These are phyloP conservation scores for Rhynchosporium secalis DNA, from an alignment of 2,329 filamentous ascomycete species.

Conservation along the genomic window DNA sequence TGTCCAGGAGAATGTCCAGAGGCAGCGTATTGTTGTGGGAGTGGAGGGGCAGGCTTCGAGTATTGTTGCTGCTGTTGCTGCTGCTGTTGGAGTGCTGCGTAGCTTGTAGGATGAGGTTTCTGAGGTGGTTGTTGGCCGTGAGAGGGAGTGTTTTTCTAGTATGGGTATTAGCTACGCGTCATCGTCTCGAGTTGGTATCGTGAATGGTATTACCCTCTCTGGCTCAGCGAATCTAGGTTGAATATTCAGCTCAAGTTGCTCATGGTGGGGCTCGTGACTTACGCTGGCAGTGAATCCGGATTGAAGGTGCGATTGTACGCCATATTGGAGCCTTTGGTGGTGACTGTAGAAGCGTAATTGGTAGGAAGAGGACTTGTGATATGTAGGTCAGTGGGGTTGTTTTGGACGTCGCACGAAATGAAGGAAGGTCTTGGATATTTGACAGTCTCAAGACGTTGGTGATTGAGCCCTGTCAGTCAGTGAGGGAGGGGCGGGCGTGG, in stretches of 20 bases:
- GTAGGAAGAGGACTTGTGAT: conserved; percentile 10
- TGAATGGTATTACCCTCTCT: conserved; percentile 42
- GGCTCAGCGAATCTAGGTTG: conserved; percentile 52
- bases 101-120: conserved; percentile 33
- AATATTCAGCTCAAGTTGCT: conserved; percentile 13
- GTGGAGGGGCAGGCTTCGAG: conserved; percentile 37
- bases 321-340: conserved; percentile 55
- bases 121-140: conserved; percentile 40
- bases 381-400: conserved; percentile 4
- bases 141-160: conserved; percentile 28
- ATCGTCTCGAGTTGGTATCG: conserved; percentile 1
- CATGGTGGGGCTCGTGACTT: conserved; percentile 43
- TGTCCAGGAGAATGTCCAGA: conserved; percentile 17
- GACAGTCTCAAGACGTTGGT: conserved; percentile 9
- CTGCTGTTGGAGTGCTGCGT: conserved; percentile 32
- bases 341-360: not conserved
- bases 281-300: conserved; percentile 92
- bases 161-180: conserved; percentile 12
- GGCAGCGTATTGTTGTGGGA: conserved; percentile 26
- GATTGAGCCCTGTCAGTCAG: conserved; percentile 5
- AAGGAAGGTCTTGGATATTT: not conserved
- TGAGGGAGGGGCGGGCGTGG: not conserved
- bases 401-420: conserved; percentile 6
- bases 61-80: conserved; percentile 35
- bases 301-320: conserved; percentile 94